Conservation (phyloP, 169 alveolate genomes). For the Plasmodium adleri region DNA sequence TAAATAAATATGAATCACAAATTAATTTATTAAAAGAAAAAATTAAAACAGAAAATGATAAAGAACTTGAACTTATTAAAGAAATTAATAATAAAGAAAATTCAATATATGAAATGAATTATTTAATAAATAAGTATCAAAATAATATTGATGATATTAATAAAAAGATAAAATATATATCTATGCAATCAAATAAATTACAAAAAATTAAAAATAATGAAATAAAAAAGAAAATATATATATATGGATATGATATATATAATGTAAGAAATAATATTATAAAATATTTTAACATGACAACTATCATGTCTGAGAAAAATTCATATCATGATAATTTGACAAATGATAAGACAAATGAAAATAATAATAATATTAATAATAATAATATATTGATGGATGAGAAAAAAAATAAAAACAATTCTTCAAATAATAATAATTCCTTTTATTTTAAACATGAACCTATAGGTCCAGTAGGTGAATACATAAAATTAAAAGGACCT, state of each 20-base stretch:
- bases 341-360: neutral
- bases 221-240: conserved; percentile 43
- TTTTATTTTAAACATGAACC: conserved; percentile 56
- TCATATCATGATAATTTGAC: neutral
- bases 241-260: conserved; percentile 71
- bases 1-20: conserved; percentile 24
- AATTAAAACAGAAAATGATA: conserved; percentile 19
- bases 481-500: conserved; percentile 28
- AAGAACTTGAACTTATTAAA: conserved; percentile 14
- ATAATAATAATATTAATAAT: neutral
- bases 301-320: neutral
- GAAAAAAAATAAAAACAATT: neutral
- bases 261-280: conserved; percentile 26
- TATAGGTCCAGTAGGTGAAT: conserved; percentile 73
- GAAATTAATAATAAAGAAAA: conserved; percentile 59
- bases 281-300: neutral
- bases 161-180: conserved; percentile 19
- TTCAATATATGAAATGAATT: conserved; percentile 49
- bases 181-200: conserved; percentile 18
- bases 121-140: conserved; percentile 12
- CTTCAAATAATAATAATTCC: neutral
- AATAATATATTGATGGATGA: neutral
- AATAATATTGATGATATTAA: conserved; percentile 12
- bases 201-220: conserved; percentile 59
- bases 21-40: conserved; percentile 26